A percentile compares a stretch with the other conserved stretches of the same genome.
Conservation (phyloP, 2,329 filamentous ascomycete species). For the Neofusicoccum ribis region DNA sequence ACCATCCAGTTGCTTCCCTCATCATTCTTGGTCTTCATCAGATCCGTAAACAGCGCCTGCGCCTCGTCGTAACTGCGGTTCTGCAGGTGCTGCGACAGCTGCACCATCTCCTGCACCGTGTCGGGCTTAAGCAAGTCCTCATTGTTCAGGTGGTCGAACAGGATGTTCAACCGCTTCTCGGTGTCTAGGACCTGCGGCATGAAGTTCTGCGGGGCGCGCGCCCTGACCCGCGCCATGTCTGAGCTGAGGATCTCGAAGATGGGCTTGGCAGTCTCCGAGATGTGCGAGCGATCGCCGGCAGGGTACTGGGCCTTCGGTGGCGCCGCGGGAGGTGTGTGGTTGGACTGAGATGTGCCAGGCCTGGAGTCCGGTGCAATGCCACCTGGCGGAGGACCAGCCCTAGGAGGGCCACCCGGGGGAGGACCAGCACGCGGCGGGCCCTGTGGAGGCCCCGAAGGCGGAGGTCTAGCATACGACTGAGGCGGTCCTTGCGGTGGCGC, state of each 20-base stretch:
- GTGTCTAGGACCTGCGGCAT: conserved; percentile 89
- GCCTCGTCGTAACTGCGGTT: conserved; percentile 48
- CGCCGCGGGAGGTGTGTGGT: conserved; percentile 45
- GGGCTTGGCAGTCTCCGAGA: conserved; percentile 72
- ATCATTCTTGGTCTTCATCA: conserved; percentile 51
- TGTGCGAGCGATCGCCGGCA: conserved; percentile 85
- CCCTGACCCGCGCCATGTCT: conserved; percentile 87
- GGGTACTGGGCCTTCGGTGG: conserved; percentile 60
- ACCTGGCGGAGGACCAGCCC: conserved; percentile 36
- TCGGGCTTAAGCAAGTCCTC: conserved; percentile 82
- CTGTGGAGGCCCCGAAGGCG: conserved; percentile 42
- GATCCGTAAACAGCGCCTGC: conserved; percentile 43
- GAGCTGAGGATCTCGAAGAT: conserved; percentile 78
- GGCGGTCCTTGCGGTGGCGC: conserved; percentile 41
- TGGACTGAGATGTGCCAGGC: conserved; percentile 52
- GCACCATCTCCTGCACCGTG: conserved; percentile 67
- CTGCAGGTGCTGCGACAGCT: conserved; percentile 50
- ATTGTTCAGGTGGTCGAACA: conserved; percentile 98
- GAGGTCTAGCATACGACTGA: conserved; percentile 37
- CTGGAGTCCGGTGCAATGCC: conserved; percentile 36
- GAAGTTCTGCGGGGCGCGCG: conserved; percentile 82
- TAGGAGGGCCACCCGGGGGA: conserved; percentile 43
- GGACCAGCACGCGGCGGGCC: conserved; percentile 49
- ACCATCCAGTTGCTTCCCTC: conserved; percentile 55
- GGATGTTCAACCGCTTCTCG: conserved; percentile 83